A percentile compares a stretch with the other conserved stretches of the same genome.
phyloP scores from a whole-genome alignment of 257 asterid species.

The Primulina tabacum region DNA sequence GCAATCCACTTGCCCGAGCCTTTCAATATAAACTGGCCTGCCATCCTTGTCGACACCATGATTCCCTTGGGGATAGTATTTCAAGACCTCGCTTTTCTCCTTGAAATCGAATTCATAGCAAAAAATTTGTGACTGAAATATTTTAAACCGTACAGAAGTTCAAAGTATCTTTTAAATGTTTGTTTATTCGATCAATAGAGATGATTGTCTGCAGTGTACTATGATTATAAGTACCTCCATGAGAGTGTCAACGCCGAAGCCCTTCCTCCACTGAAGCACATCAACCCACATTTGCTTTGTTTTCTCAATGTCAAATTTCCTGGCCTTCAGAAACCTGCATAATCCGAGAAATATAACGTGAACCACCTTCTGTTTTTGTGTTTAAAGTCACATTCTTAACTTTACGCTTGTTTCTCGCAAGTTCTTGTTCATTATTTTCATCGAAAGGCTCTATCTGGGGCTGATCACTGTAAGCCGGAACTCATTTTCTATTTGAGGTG shows the following conservation, averaged over 20 bases:
- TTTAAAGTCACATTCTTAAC: no score
- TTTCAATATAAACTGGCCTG: constrained; percentile 82
- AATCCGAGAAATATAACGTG: not conserved
- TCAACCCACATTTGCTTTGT: constrained; percentile 97
- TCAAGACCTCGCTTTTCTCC: constrained; percentile 80
- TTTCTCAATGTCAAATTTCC: constrained; percentile 85
- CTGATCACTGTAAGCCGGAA: no score
- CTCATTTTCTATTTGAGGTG: no score
- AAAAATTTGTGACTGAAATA: not conserved
- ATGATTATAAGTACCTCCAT: constrained; percentile 52
- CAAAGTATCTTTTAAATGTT: not conserved
- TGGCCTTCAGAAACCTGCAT: constrained; percentile 82
- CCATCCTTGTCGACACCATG: constrained; percentile 95
- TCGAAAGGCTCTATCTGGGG: no score
- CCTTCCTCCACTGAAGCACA: constrained; percentile 98
- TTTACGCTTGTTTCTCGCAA: not conserved
- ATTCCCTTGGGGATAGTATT: constrained; percentile 95
- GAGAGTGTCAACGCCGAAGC: constrained; percentile 72
- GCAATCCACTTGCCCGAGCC: constrained; percentile 85
- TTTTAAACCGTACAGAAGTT: not conserved
- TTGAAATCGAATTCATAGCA: constrained; percentile 69
- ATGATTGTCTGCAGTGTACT: not conserved
- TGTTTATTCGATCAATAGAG: not conserved
- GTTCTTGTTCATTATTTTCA: not conserved
- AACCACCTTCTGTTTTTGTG: not conserved